phyloP scores from a whole-genome alignment of 2,329 filamentous ascomycete species.

The Microdochium paspali region DNA sequence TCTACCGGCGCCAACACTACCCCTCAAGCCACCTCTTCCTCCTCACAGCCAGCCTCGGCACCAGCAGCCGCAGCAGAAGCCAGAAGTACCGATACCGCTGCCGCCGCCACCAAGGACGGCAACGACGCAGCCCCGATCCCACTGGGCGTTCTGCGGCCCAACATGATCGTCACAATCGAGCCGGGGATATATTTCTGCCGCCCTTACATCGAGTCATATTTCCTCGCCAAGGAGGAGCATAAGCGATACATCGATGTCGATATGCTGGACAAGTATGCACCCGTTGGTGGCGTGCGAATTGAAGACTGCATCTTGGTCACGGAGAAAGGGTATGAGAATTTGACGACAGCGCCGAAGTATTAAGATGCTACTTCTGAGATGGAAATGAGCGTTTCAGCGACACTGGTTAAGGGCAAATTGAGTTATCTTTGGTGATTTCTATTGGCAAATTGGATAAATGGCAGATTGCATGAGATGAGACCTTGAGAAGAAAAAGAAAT shows the following conservation, averaged over 20 bases:
- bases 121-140: conserved; percentile 2
- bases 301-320: conserved; percentile 87
- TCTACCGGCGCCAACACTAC: too few species aligned
- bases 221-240: conserved; percentile 49
- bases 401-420: too few species aligned
- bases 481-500: too few species aligned
- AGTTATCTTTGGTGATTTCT: too few species aligned
- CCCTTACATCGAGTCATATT: conserved; percentile 62
- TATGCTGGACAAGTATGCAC: conserved; percentile 60
- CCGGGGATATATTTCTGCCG: conserved; percentile 72
- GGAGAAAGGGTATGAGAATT: conserved; percentile 67
- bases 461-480: too few species aligned
- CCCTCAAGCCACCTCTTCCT: conserved; percentile 1
- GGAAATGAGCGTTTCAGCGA: too few species aligned
- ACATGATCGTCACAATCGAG: conserved; percentile 71
- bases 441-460: too few species aligned
- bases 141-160: conserved; percentile 36
- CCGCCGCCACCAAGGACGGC: conserved; percentile 2
- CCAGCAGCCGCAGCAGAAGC: not conserved
- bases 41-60: conserved; percentile 1
- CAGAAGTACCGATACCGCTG: too few species aligned
- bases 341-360: conserved; percentile 72
- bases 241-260: conserved; percentile 55
- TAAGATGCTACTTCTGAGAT: conserved; percentile 52
- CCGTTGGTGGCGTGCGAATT: conserved; percentile 81